Conservation (phyloP, 495 filamentous ascomycete genomes). For the Baudoinia panamericana region DNA sequence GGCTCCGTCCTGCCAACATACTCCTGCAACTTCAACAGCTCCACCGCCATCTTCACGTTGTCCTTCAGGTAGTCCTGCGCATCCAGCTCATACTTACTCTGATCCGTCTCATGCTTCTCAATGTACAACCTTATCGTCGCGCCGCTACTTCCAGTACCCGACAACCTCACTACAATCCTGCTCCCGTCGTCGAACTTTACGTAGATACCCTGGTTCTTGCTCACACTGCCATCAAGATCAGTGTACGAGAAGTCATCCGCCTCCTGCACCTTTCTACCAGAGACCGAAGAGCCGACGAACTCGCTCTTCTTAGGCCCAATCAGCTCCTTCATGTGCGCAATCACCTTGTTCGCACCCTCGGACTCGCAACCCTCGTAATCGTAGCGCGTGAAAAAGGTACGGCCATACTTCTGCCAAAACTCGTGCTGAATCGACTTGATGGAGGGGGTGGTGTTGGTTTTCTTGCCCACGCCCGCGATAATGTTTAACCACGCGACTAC, state of each 20-base stretch:
- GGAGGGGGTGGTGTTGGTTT: constrained; percentile 59
- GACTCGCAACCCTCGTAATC: constrained; percentile 93
- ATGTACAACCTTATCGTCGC: constrained; percentile 94
- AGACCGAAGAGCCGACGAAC: constrained; percentile 71
- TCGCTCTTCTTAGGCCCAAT: constrained; percentile 54
- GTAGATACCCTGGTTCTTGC: constrained; percentile 91
- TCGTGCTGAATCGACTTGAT: constrained; percentile 91
- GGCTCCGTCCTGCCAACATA: constrained; percentile 81
- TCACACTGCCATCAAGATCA: constrained; percentile 87
- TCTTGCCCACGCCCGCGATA: constrained; percentile 82
- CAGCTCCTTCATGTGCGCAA: constrained; percentile 55
- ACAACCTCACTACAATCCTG: constrained; percentile 84
- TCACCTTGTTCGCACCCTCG: constrained; percentile 78
- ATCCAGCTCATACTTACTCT: constrained; percentile 56
- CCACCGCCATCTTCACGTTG: constrained; percentile 69
- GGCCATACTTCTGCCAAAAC: constrained; percentile 93
- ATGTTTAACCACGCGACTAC: constrained; percentile 97
- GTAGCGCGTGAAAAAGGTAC: constrained; percentile 97
- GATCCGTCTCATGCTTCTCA: constrained; percentile 76
- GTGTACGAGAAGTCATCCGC: constrained; percentile 96
- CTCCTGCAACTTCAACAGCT: constrained; percentile 79
- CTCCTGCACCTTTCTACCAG: constrained; percentile 68
- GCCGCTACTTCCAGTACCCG: constrained; percentile 85
- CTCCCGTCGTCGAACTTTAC: constrained; percentile 90
- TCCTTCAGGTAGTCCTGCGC: constrained; percentile 91